Base-by-base conservation (phyloP, 306 rosid genomes). In the Casuarina equisetifolia region DNA sequence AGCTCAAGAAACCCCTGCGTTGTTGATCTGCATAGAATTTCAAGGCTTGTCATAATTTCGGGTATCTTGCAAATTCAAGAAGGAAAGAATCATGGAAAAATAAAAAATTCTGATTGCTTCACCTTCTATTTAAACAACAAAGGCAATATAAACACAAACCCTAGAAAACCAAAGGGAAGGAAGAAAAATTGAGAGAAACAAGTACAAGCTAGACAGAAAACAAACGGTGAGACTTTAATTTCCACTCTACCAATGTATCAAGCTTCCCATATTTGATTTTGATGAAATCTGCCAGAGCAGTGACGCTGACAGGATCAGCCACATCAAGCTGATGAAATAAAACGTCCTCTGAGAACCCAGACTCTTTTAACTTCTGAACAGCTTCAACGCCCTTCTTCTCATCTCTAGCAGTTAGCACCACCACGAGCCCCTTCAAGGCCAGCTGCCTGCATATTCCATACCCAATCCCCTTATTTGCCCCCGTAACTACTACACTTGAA, bases 371-470 rank as follows among this genome's bases (percentile, higher is more conserved):
- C 69, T 62, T 35, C 36, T 62, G n/a, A 62, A 62, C 19, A 2
- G 69, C 69, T 62, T 36, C 69, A 62, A 36, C 43, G n/a, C 69
- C 69, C 40, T 12, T 62, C 15, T 62, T 62, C 69, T 62, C 69
- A 62, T 62, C 69, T 62, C 69, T 62, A 62, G 69, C 69, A 62
- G 69, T 62, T 62, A 62, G 19, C 19, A 62, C 43, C 43, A 32
- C 40, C 69, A 62, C 16, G 1, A 62, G 17, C 43, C 69, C 69
- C 10, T 36, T 62, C 5, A 44, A 36, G 69, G 69, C 69, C 19
- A 62, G 12, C 69, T 62, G 6, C 69, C 44, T 62, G 44, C 69
- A 62, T 62, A 62, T 36, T 62, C n/a, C 69, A 5, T 11, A 36
- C 15, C 69, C 69, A 36, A 36, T n/a, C 69, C 69, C 69, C 69